phyloP scores from a whole-genome alignment of 305 asterid species.

The Solanum hybrid region DNA sequence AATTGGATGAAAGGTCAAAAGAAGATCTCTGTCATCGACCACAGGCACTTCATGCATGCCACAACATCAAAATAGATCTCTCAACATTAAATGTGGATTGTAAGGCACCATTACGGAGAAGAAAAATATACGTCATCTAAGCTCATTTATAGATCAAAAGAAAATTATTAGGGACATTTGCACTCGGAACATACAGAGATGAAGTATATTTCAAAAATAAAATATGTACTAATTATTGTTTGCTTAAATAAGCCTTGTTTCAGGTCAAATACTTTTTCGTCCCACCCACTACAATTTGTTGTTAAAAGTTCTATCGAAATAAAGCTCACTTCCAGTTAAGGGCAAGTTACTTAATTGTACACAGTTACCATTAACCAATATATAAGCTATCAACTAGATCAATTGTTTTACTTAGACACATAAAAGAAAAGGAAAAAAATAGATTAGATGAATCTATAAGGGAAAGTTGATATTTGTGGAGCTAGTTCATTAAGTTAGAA shows the following conservation, averaged over 20 bases:
- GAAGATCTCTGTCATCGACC: background rate
- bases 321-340: background rate
- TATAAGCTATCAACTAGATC: background rate
- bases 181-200: background rate
- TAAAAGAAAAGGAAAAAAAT: background rate
- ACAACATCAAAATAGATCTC: constrained; percentile 1
- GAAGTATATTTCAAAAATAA: background rate
- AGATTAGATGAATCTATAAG: background rate
- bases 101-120: background rate
- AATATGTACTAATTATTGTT: background rate
- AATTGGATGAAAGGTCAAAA: background rate
- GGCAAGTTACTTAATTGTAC: background rate
- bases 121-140: background rate
- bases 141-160: background rate
- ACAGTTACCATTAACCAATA: background rate
- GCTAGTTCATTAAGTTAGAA: background rate
- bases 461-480: background rate
- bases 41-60: background rate
- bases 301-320: background rate
- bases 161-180: background rate
- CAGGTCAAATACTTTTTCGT: background rate
- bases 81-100: background rate
- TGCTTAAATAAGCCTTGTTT: background rate
- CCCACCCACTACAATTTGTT: background rate
- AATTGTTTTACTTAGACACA: background rate